Base-by-base conservation (phyloP, 768 basidiomycete species). In the Scleroderma bovista region DNA sequence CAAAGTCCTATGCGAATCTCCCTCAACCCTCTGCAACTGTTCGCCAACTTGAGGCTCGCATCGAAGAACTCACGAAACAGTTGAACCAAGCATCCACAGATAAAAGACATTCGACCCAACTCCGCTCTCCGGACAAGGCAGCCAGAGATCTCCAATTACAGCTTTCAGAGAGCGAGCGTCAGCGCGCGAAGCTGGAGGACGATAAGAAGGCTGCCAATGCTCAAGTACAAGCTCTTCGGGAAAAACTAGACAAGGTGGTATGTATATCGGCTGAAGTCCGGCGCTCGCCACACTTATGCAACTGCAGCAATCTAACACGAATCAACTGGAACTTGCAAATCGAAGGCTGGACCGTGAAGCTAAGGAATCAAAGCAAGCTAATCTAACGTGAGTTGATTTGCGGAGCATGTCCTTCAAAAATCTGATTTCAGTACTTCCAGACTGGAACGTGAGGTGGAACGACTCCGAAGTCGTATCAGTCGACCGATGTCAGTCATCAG, bases 331-430 rank as follows among this genome's bases (percentile, higher is more conserved):
- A 56, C 74, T 84, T 11, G 79, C 77, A 20, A 88, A 88, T 65
- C 81, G 88, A 29, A 76, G 86, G 38, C 84, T 84, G 33, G 88
- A 89, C 58, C 76, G 86, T 34, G 88, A 91, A 57, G 84, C 83
- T 26, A 78, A 70, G 6, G 88, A 91, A 55, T 80, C 78, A 58
- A 86, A 80, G 64, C 84, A 88, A 64, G 79, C 78, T 52, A 75
- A 81, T 37, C 71, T 88, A 15, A 79, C 75, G 87, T 88, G 58
- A 45, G 83, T 64, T 20, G 26, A 5, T 49, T 29, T 45, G 13
- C 15, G 26, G 47, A 16, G 13, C 16, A 44, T 47, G 29, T 22
- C 37, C 33, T 40, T 26, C 22, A 24, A 17, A 6, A 26, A n/a
- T 29, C 41, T 44, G 39, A 43, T 58, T 45, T 51, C 32, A 17